Evolutionary conservation across 2,329 filamentous ascomycete species (phyloP), one percentile per base, ranked within the genome.

Genomic region (Talaromyces sp.): DNA sequence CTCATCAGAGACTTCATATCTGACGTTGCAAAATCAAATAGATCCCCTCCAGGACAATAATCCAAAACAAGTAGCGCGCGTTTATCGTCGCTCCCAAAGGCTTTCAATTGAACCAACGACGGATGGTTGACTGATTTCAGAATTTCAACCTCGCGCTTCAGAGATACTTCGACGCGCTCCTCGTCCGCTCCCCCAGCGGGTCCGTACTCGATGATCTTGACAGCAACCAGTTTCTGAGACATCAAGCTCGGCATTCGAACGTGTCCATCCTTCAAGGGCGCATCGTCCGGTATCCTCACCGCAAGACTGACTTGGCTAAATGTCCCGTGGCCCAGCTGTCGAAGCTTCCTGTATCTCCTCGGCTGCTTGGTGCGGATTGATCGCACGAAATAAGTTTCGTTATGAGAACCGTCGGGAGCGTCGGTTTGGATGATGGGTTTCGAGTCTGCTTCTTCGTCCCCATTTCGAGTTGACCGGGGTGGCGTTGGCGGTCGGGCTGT

Each of bases 171-270:
- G 61, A 97, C 87, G 39, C 94, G 86, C 66, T 96, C 89, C 70
- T 96, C 91, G 51, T 94, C 94, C 3, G 92, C 93, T 46, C 93
- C 93, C 54, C 94, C 94, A 22, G 90, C 90, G 1, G 94, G 93
- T 3, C 93, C 94, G 74, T 96, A 91, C 72, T 97, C 91, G 69
- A 95, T 93, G 45, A 99, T 86, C 74, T 99, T 99, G 69, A 99
- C 86, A 1, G 94, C 94, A 2, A 97, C 94, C 13, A 99, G 78
- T 54, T 89, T 89, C 67, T 87, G 89, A n/a, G 86, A 57, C 53
- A 59, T 55, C 52, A 59, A 35, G 31, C 53, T 59, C 3, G 56
- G 50, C 46, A 54, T 58, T 2, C 59, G 53, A 19, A 54, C 36
- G 41, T 60, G 61, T 19, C 61, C 59, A 53, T 28, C 59, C 11